phyloP scores from a whole-genome alignment of 345 rosid genomes.

The Melaleuca quinquenervia region DNA sequence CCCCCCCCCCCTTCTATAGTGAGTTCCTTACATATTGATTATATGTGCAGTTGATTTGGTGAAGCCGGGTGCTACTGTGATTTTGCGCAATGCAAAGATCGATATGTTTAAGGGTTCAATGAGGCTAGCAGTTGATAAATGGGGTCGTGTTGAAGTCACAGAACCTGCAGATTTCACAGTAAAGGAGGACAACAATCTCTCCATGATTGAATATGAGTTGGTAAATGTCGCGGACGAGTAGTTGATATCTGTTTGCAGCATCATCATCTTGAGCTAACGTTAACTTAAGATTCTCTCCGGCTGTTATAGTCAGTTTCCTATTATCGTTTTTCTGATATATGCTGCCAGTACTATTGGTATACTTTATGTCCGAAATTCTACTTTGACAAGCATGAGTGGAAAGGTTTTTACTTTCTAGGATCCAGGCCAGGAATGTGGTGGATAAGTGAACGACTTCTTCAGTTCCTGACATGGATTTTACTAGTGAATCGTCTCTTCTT shows the following conservation, averaged over 20 bases:
- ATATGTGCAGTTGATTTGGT: conserved; percentile 25
- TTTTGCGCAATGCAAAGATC: conserved; percentile 40
- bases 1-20: not conserved
- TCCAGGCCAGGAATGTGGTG: not conserved
- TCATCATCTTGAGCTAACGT: not conserved
- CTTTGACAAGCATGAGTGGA: not conserved
- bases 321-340: not conserved
- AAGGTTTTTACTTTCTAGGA: not conserved
- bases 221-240: conserved; percentile 20
- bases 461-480: not conserved
- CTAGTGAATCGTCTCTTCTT: not conserved
- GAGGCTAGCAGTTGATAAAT: conserved; percentile 45
- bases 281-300: not conserved
- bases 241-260: not conserved
- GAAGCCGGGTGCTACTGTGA: conserved; percentile 24
- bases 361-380: not conserved
- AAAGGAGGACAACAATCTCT: conserved; percentile 29
- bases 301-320: not conserved
- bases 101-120: conserved; percentile 36
- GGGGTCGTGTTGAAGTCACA: conserved; percentile 38
- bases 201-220: conserved; percentile 36
- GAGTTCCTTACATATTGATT: not conserved
- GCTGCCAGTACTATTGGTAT: not conserved
- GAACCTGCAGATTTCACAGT: conserved; percentile 24
- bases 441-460: not conserved